These are phyloP conservation scores for Candida mesenterica DNA, from an alignment of 1,139 yeast genomes.

Conservation along the genomic window DNA sequence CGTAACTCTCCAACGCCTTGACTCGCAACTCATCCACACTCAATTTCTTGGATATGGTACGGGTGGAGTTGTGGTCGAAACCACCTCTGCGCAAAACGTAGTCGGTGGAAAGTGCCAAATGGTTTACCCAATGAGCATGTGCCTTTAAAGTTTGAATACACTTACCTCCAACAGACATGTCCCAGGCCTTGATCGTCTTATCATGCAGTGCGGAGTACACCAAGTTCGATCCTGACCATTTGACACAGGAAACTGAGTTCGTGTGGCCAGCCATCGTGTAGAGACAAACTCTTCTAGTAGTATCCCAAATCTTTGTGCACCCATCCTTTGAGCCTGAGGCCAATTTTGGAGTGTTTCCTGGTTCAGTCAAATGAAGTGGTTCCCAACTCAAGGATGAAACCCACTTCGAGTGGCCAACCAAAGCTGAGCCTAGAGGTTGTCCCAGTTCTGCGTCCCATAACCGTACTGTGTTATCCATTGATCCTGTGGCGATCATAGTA, in stretches of 20 bases:
- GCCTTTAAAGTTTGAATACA: constrained; percentile 77
- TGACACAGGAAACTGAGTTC: constrained; percentile 86
- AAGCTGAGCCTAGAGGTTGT: constrained; percentile 66
- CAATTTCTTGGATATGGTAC: constrained; percentile 16
- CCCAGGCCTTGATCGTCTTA: constrained; percentile 93
- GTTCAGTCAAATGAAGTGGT: constrained; percentile 76
- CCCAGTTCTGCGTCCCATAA: constrained; percentile 81
- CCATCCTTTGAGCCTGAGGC: constrained; percentile 93
- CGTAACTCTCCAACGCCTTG: constrained; percentile 54
- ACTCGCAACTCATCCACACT: constrained; percentile 32
- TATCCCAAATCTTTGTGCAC: constrained; percentile 87
- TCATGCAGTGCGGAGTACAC: constrained; percentile 93
- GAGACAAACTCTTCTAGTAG: constrained; percentile 64
- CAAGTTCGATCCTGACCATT: constrained; percentile 91
- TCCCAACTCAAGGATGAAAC: constrained; percentile 91
- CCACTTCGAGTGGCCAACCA: constrained; percentile 86
- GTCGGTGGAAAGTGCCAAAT: constrained; percentile 87
- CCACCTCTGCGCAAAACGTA: constrained; percentile 83
- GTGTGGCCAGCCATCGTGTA: constrained; percentile 86
- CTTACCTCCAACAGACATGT: constrained; percentile 67
- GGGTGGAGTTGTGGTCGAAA: constrained; percentile 49
- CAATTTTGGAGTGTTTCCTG: constrained; percentile 66
- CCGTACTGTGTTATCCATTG: constrained; percentile 88
- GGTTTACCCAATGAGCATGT: constrained; percentile 99
- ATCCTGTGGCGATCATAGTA: constrained; percentile 87